These are phyloP conservation scores for Inga oerstediana DNA, from an alignment of 306 rosid genomes.

Conservation along the genomic window DNA sequence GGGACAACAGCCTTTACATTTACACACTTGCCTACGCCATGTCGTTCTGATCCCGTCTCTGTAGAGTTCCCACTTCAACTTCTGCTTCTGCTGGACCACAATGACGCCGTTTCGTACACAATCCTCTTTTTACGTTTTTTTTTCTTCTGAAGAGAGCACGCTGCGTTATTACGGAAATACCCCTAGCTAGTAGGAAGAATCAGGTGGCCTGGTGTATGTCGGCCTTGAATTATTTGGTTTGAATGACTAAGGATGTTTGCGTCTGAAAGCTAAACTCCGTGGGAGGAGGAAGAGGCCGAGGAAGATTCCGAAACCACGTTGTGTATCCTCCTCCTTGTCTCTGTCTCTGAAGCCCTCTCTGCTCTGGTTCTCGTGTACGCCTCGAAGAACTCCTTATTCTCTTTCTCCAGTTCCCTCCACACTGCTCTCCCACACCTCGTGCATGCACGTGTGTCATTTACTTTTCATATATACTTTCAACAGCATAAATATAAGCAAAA, in stretches of 20 bases:
- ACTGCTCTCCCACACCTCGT: conserved; percentile 53
- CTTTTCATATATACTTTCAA: background rate
- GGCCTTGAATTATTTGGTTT: background rate
- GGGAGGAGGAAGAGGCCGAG: conserved; percentile 25
- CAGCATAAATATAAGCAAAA: too few relatives aligned
- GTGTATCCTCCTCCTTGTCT: conserved; percentile 46
- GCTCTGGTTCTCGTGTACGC: conserved; percentile 53
- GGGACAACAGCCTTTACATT: background rate
- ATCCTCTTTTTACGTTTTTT: background rate
- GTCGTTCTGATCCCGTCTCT: conserved; percentile 25
- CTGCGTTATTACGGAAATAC: background rate
- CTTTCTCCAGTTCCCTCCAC: conserved; percentile 94
- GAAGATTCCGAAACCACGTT: conserved; percentile 40
- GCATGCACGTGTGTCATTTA: conserved; percentile 35
- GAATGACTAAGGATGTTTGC: conserved; percentile 27
- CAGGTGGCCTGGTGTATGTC: background rate
- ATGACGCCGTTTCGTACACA: conserved; percentile 14
- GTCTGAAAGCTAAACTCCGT: conserved; percentile 37
- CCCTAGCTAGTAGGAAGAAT: background rate
- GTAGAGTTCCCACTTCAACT: conserved; percentile 42
- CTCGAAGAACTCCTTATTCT: conserved; percentile 91
- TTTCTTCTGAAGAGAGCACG: background rate
- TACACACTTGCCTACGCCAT: conserved; percentile 5
- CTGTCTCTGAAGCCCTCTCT: conserved; percentile 41
- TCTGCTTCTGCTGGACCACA: conserved; percentile 1